These are phyloP conservation scores for Arxiozyma telluris DNA, from an alignment of 1,139 yeast genomes.

Conservation along the genomic window DNA sequence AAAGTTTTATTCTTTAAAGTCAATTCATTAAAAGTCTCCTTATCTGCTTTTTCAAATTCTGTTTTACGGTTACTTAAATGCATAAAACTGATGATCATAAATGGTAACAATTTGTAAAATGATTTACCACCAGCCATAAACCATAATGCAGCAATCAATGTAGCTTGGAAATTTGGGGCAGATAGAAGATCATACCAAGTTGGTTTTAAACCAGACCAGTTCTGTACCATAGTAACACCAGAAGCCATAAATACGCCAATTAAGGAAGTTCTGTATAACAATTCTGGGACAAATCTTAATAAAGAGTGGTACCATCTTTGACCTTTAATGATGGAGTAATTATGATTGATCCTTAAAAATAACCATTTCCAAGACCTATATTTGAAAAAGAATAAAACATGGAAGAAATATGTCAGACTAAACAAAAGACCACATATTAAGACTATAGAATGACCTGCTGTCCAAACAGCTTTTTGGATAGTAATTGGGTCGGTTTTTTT, in stretches of 20 bases:
- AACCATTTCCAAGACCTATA: constrained; percentile 30
- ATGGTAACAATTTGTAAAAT: constrained; percentile 57
- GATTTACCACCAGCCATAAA: constrained; percentile 50
- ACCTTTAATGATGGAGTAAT: constrained; percentile 17
- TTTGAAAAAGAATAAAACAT: constrained; percentile 23
- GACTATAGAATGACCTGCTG: constrained; percentile 48
- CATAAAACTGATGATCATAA: constrained; percentile 44
- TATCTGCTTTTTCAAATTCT: constrained; percentile 27
- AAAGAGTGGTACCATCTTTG: constrained; percentile 34
- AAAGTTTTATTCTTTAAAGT: constrained; percentile 25
- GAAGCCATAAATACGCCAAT: constrained; percentile 51
- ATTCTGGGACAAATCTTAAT: constrained; percentile 37
- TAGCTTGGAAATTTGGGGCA: constrained; percentile 61
- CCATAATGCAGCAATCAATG: constrained; percentile 50
- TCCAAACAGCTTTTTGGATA: constrained; percentile 46
- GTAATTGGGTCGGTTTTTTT: constrained; percentile 17
- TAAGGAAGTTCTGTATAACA: constrained; percentile 44
- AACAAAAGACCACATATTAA: constrained; percentile 44
- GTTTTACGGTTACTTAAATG: constrained; percentile 43
- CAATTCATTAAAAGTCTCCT: constrained; percentile 5
- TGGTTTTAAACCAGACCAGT: constrained; percentile 48
- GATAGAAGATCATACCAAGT: constrained; percentile 49
- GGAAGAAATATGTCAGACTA: constrained; percentile 37
- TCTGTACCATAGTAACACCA: constrained; percentile 46
- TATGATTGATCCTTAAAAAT: constrained; percentile 19